Percentiles rank a stretch among this genome's conserved stretches.
Conservation (phyloP, 176 grass and related monocot genomes). For the Avena insularis region DNA sequence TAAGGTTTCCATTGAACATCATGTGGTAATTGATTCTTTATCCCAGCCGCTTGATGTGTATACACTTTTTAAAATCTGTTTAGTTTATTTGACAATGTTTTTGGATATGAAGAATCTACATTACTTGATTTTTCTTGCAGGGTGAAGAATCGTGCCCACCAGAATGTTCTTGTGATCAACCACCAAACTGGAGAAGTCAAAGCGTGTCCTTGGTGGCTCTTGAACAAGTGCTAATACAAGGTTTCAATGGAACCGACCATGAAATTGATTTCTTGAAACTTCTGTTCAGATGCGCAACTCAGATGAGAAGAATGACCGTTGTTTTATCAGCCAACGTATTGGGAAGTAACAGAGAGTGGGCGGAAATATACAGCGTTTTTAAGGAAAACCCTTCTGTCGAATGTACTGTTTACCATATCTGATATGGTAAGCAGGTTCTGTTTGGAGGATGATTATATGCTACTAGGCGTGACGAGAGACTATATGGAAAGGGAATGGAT, state of each 20-base stretch:
- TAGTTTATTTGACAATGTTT: background rate
- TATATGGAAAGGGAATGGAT: background rate
- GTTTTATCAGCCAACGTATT: background rate
- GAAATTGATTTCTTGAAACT: constrained; percentile 36
- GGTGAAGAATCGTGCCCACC: background rate
- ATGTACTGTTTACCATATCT: background rate
- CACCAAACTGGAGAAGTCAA: background rate
- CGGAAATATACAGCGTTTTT: constrained; percentile 12
- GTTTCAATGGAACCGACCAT: background rate
- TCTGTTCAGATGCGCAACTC: constrained; percentile 6
- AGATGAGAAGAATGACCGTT: constrained; percentile 21
- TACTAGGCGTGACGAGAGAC: background rate
- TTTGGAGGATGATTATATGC: background rate
- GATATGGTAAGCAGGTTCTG: background rate
- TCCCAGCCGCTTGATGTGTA: background rate
- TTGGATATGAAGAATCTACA: background rate
- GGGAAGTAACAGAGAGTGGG: background rate
- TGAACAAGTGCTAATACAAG: background rate
- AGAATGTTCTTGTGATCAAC: constrained; percentile 8
- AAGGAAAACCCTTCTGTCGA: background rate
- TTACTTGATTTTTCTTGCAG: background rate
- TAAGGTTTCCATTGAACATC: background rate
- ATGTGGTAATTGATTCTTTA: background rate
- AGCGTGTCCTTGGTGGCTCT: background rate
- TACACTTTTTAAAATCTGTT: background rate